These are phyloP conservation scores for Posidonia australis DNA, from an alignment of 106 monocot genomes.

Conservation along the genomic window DNA sequence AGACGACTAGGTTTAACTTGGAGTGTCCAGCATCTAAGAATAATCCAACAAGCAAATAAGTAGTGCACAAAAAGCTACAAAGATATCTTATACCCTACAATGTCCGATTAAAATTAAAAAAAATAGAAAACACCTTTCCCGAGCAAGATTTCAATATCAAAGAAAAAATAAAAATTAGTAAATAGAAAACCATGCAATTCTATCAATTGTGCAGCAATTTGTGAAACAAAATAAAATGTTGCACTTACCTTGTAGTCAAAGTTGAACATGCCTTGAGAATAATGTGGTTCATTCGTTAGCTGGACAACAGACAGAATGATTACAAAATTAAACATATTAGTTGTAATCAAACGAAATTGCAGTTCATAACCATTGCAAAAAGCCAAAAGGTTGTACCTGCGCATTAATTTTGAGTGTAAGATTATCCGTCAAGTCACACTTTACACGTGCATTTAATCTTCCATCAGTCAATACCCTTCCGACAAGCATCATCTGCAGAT, in stretches of 20 bases:
- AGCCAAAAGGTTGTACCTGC: slow-evolving; percentile 39
- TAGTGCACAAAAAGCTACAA: no score
- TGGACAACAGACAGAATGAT: slow-evolving; percentile 20
- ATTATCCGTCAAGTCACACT: slow-evolving; percentile 93
- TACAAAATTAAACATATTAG: background rate
- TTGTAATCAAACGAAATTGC: background rate
- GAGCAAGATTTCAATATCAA: no score
- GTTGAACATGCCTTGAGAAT: slow-evolving; percentile 99
- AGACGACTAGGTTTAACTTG: no score
- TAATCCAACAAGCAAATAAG: no score
- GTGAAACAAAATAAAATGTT: no score
- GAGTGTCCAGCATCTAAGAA: no score
- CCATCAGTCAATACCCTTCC: slow-evolving; percentile 95
- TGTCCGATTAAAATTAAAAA: no score
- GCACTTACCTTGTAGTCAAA: slow-evolving; percentile 91
- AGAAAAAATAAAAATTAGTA: no score
- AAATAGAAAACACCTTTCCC: no score
- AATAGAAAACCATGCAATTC: no score
- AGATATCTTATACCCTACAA: no score
- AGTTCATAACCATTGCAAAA: background rate
- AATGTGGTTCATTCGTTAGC: slow-evolving; percentile 98
- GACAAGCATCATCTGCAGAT: slow-evolving; percentile 86
- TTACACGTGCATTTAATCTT: slow-evolving; percentile 89
- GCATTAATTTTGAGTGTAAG: slow-evolving; percentile 89
- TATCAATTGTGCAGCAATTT: no score